A percentile compares a stretch with the other conserved stretches of the same genome.
Evolutionary conservation across 305 asterid genomes (phyloP).

Genomic region (Fraxinus velutina): DNA sequence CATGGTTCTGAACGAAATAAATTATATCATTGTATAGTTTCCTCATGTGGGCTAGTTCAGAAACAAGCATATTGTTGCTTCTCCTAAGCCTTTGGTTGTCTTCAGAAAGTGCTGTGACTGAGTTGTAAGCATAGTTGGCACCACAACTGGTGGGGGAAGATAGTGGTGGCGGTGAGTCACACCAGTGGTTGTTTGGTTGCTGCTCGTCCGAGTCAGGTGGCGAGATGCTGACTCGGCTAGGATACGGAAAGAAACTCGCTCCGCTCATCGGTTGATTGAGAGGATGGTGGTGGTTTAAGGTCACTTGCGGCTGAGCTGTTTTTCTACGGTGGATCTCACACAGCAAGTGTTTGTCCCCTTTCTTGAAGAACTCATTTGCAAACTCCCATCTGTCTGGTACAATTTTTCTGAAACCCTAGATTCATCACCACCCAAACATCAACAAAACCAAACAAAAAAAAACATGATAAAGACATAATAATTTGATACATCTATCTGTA

Average conservation of each 20-base stretch:
- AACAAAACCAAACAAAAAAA: neutral
- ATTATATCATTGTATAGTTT: conserved; percentile 23
- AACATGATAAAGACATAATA: neutral
- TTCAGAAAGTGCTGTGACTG: conserved; percentile 16
- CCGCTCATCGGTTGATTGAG: neutral
- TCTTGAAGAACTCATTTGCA: conserved; percentile 33
- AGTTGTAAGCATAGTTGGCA: neutral
- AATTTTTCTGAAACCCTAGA: conserved; percentile 53
- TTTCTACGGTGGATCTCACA: conserved; percentile 25
- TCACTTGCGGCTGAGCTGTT: conserved; percentile 12
- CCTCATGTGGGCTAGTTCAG: conserved; percentile 26
- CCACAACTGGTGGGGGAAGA: neutral
- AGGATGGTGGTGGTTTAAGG: conserved; percentile 9
- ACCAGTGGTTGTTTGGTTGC: neutral
- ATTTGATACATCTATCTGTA: neutral
- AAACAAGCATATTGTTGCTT: conserved; percentile 19
- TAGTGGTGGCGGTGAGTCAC: neutral
- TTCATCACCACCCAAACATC: neutral
- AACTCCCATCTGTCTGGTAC: conserved; percentile 61
- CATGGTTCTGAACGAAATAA: conserved; percentile 23
- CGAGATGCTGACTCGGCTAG: neutral
- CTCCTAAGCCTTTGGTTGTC: conserved; percentile 26
- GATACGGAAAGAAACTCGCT: neutral
- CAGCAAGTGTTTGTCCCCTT: conserved; percentile 23
- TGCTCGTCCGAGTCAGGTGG: neutral